Base-by-base conservation (phyloP, 441 rosid genomes). In the Gossypium armourianum region DNA sequence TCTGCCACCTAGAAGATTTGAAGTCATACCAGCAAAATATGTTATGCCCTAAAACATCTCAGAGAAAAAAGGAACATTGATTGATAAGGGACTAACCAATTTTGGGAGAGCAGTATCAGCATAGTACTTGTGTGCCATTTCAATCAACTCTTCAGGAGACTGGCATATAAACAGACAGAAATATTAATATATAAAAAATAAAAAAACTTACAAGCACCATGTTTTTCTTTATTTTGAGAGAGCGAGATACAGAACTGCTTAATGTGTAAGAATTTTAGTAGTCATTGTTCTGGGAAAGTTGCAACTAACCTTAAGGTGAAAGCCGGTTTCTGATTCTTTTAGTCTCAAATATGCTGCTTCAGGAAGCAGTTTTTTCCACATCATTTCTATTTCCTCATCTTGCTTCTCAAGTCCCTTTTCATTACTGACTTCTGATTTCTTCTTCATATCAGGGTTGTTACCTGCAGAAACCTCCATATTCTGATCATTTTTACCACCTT, bases 251-350 rank as follows among this genome's bases (percentile, higher is more conserved):
- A 66, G 47, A 16, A 21, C 15, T 21, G 65, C 43, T 54, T 70
- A 49, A 72, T 20, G 60, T 3, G 28, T 2, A 69, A 56, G 63
- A 65, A 56, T 21, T 71, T 53, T 19, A 67, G 64, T 2, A 43
- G 45, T 20, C 5, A 24, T 70, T 47, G 29, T 64, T 45, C 43
- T 47, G 60, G 23, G 21, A 28, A 76, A 62, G 74, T 60, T 78
- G 77, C 50, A 68, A 60, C 74, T 81, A 76, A 89, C 95, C 95
- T 89, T 89, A 66, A 82, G 90, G 81, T 87, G 90, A 73, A 89
- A 85, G 59, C 90, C 89, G 16, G 95, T 87, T 80, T 89, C 92
- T 74, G 92, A 87, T 83, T 89, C 92, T 83, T 85, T 89, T 59
- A 89, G 86, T 54, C 88, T 90, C 75, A 78, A 70, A 75, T 89